Base-by-base conservation (phyloP, 768 basidiomycete genomes). In the Mycena rosella region DNA sequence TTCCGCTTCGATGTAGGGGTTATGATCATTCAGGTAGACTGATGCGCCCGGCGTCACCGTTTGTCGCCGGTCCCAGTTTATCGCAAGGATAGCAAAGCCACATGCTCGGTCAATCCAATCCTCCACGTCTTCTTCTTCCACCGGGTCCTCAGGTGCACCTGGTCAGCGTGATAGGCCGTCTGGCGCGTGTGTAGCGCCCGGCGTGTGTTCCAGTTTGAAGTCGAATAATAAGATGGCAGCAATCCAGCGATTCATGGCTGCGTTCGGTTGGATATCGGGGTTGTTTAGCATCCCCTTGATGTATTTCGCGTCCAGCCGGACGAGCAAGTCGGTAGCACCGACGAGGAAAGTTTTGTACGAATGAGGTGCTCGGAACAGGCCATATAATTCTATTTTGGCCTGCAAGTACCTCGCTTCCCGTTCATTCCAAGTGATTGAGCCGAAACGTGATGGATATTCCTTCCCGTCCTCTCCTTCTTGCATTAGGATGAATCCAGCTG, bases 231-330 rank as follows among this genome's bases (percentile, higher is more conserved):
- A 58, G 14, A 84, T 83, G 14, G 73, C 77, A 48, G 74, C 69
- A 26, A 84, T 82, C 84, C 83, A 85, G 14, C 76, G 60, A 58
- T 84, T 85, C 4, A 84, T 79, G 0, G 82, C 64, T 0, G 81
- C 78, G 60, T 78, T 81, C 0, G 80, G 82, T 17, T 75, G 74
- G 0, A 79, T 27, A 38, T 84, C 80, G 0, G 82, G 82, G 10
- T 78, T 60, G 53, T 83, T 81, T 5, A 85, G 54, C 82, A 84
- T 85, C 20, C 79, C 80, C 60, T 80, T 80, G 14, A 85, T 82
- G 62, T 80, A 80, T 36, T 79, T 72, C 0, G 80, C 82, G 68
- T 85, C 80, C 0, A 80, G 78, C 68, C 83, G 80, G 0, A 85
- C 74, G 20, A 70, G 52, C 0, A 85, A 65, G 2, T 75, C 78